A percentile compares a stretch with the other conserved stretches of the same genome.
Conservation (phyloP, 2,329 filamentous ascomycete species). For the Plenodomus tracheiphilus region DNA sequence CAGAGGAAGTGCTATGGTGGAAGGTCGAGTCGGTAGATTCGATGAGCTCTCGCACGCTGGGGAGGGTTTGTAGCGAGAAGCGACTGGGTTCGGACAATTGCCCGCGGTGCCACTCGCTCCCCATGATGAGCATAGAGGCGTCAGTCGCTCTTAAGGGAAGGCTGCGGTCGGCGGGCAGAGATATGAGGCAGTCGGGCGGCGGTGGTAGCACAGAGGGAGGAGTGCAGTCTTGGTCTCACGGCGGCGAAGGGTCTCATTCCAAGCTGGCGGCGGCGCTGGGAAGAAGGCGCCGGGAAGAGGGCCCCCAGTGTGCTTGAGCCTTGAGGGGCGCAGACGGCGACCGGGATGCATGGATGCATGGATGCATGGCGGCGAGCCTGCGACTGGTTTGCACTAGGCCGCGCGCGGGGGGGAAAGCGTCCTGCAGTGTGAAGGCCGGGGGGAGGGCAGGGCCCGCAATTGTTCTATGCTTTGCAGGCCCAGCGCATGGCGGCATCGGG, state of each 20-base stretch:
- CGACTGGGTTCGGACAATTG: constrained; percentile 11
- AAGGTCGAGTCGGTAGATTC: constrained; percentile 19
- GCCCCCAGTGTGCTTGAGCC: not conserved
- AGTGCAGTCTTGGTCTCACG: constrained; percentile 10
- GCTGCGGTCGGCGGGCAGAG: not conserved
- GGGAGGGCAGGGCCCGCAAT: constrained; percentile 6
- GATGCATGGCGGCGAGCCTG: too few relatives aligned
- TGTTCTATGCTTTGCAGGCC: constrained; percentile 6
- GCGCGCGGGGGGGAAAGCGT: constrained; percentile 8
- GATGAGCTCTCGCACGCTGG: constrained; percentile 29
- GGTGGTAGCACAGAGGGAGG: constrained; percentile 8
- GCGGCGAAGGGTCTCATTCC: constrained; percentile 11
- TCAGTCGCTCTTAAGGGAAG: constrained; percentile 5
- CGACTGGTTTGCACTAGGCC: constrained; percentile 13
- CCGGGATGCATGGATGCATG: too few relatives aligned
- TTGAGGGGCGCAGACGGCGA: constrained; percentile 7
- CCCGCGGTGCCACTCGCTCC: constrained; percentile 18
- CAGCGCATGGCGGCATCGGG: constrained; percentile 9
- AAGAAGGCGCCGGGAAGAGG: not conserved
- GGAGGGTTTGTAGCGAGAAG: constrained; percentile 19
- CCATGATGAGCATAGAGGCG: constrained; percentile 12
- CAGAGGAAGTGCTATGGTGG: constrained; percentile 18
- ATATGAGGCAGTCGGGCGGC: constrained; percentile 4
- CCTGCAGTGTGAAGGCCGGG: constrained; percentile 12
- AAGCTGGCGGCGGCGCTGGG: constrained; percentile 3